Percentiles rank a stretch among this genome's conserved stretches.
These are phyloP conservation scores for Neospora caninum DNA, from an alignment of 169 alveolate genomes.

Conservation along the genomic window DNA sequence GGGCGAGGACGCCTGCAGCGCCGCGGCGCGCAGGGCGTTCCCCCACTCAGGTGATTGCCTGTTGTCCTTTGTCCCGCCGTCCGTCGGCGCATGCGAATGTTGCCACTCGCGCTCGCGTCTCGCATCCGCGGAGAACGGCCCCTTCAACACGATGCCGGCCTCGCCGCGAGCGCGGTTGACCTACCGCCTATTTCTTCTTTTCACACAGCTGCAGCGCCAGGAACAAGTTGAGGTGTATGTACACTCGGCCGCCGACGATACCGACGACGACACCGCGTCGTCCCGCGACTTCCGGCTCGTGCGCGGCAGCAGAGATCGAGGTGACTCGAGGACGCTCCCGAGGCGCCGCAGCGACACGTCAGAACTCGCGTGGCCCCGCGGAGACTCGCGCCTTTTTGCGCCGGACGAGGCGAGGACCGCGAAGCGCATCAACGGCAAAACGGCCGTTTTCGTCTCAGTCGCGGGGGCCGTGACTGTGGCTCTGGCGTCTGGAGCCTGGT, in stretches of 20 bases:
- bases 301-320: no score
- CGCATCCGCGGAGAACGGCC: neutral
- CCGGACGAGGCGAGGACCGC: neutral
- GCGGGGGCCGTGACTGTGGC: neutral
- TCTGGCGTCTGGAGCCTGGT: neutral
- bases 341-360: neutral
- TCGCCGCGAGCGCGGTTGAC: neutral
- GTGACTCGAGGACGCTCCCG: neutral
- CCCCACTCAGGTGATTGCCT: neutral
- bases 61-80: neutral
- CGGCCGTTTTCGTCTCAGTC: neutral
- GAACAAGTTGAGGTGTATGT: slow-evolving; percentile 34
- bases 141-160: neutral
- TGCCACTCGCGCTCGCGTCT: neutral
- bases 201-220: slow-evolving; percentile 21
- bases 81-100: neutral
- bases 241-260: neutral
- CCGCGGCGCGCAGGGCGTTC: neutral
- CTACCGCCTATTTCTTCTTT: neutral
- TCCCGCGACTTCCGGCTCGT: neutral
- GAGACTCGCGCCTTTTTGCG: neutral
- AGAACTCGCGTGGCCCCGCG: neutral
- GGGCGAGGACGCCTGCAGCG: neutral
- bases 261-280: neutral
- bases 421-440: neutral